phyloP scores from a whole-genome alignment of 306 rosid species.

The Fragaria nilgerrensis region DNA sequence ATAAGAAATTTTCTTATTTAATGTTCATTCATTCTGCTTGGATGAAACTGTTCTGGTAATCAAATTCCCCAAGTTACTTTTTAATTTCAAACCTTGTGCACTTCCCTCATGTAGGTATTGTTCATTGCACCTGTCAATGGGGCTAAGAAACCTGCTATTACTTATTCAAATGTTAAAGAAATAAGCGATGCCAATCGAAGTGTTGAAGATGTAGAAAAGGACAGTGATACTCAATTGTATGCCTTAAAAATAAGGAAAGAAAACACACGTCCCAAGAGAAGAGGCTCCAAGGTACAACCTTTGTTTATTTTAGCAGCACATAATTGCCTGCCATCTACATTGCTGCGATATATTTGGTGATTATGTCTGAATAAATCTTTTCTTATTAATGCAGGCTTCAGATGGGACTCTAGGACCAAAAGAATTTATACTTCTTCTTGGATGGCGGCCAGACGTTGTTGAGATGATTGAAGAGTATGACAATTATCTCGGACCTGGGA shows the following conservation, averaged over 20 bases:
- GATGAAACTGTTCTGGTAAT: not conserved
- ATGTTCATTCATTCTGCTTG: not conserved
- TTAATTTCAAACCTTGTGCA: constrained; percentile 14
- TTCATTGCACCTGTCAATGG: constrained; percentile 65
- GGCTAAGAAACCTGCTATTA: constrained; percentile 29
- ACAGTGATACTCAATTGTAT: constrained; percentile 21
- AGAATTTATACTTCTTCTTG: constrained; percentile 85
- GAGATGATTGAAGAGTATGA: constrained; percentile 95
- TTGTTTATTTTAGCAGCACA: constrained; percentile 6
- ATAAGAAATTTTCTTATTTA: not conserved
- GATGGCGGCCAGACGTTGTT: constrained; percentile 79
- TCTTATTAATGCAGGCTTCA: constrained; percentile 53
- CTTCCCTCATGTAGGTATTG: constrained; percentile 56
- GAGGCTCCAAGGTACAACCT: constrained; percentile 69
- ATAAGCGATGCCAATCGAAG: constrained; percentile 35
- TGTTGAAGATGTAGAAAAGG: constrained; percentile 44
- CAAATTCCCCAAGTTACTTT: not conserved
- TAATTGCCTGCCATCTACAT: constrained; percentile 8
- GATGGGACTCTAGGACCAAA: constrained; percentile 70
- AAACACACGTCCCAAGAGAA: constrained; percentile 57
- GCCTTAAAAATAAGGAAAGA: constrained; percentile 48
- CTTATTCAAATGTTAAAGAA: constrained; percentile 35
- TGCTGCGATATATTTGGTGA: constrained; percentile 6
- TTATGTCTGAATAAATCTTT: not conserved
- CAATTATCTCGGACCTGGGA: constrained; percentile 96